A percentile compares a stretch with the other conserved stretches of the same genome.
These are phyloP conservation scores for Zea mays DNA, from an alignment of 176 grass and related monocot species.

Conservation along the genomic window Zm-B73-REFERENCE-NAM-5.0 NC_050097.1:182731501-182732000, in stretches of 20 bases:
- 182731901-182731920: no score
- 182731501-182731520: no score
- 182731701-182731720: constrained; percentile 5
- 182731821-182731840: no score
- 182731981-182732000: no score
- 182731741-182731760: background rate
- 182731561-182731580: background rate
- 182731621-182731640: constrained; percentile 15
- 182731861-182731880: no score
- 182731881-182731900: no score
- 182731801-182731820: background rate
- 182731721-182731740: background rate
- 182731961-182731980: no score
- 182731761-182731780: background rate
- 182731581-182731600: background rate
- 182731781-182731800: background rate
- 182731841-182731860: no score
- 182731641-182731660: background rate
- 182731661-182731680: background rate
- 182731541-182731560: background rate
- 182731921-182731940: no score
- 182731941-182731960: no score
- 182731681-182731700: background rate
- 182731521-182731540: background rate
- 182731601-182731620: constrained; percentile 14